Evolutionary conservation across 2,329 filamentous ascomycete genomes (phyloP).

Genomic region (Sarocladium strictum): DNA sequence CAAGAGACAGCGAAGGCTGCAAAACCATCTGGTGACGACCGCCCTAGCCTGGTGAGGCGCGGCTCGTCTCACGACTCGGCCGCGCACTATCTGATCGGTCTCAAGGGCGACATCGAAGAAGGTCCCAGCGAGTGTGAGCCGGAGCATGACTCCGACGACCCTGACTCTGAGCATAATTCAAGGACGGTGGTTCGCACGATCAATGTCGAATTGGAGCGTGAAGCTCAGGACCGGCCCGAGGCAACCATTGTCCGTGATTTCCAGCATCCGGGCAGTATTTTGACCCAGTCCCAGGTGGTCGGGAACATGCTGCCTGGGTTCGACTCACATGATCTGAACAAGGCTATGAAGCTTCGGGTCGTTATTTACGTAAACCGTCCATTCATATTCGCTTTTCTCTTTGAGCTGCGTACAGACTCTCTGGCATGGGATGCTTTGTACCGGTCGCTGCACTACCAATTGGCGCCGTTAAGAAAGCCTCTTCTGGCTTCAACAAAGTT

Average conservation of each 20-base stretch:
- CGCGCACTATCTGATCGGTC: constrained; percentile 60
- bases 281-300: constrained; percentile 27
- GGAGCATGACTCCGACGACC: constrained; percentile 24
- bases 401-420: constrained; percentile 51
- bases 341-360: constrained; percentile 55
- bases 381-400: constrained; percentile 74
- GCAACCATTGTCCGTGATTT: constrained; percentile 40
- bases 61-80: constrained; percentile 22
- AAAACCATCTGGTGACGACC: background rate
- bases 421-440: constrained; percentile 52
- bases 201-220: constrained; percentile 55
- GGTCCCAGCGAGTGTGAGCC: constrained; percentile 25
- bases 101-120: constrained; percentile 58
- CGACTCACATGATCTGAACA: constrained; percentile 43
- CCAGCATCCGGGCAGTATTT: constrained; percentile 26
- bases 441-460: constrained; percentile 53
- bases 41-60: constrained; percentile 10
- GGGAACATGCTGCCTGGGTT: constrained; percentile 26
- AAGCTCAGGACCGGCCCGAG: constrained; percentile 32
- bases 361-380: constrained; percentile 69
- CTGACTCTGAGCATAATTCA: constrained; percentile 34
- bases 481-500: constrained; percentile 52
- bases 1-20: background rate
- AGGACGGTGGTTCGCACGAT: constrained; percentile 60
- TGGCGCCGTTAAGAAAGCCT: constrained; percentile 51